Evolutionary conservation across 106 monocot genomes (phyloP), one percentile per base, ranked within the genome.

Genomic region (Phalaenopsis equestris): DNA sequence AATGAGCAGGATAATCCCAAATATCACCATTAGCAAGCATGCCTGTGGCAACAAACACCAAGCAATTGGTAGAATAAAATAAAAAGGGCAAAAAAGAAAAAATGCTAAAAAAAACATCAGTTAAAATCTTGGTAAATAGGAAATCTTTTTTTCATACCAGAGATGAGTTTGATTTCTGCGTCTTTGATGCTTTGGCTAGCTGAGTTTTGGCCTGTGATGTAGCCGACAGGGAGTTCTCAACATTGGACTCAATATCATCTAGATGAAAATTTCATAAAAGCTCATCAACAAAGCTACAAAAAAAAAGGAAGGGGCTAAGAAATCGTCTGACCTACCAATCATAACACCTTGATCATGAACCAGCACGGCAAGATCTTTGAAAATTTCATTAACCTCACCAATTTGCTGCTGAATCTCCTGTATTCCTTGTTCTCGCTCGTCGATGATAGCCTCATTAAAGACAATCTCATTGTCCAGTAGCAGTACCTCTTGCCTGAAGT

Each of bases 381-480:
- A 96, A 8, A 93, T 91, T 77, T 89, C 96, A 83, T 93, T 91
- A 8, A 96, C 96, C 79, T 96, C 91, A 48, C 93, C 91, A 80
- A 96, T 96, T 81, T 96, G 96, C 67, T 90, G 85, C 52, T 93
- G 93, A 48, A 96, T 89, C 80, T 96, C 96, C 80, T 90, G 85
- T 80, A 96, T 93, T 55, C 91, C 91, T 72, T 96, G 91, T 12
- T 93, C 96, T 79, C 96, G 90, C 85, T 96, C 96, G 83, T 93
- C 93, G 83, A 93, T 96, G 64, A 96, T 90, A 16, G 96, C 91
- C 83, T 96, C 96, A 56, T 96, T 96, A 82, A 93, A 96, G 43
- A 88, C 85, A 49, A 96, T 83, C 67, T 96, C 96, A 67, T 90
- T 96, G 42, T 96, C 96, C 73, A 96, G 81, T 39, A 84, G 79